Evolutionary conservation across 2,329 filamentous ascomycete species (phyloP), one percentile per base, ranked within the genome.

Genomic region (Alternaria brassicae): DNA sequence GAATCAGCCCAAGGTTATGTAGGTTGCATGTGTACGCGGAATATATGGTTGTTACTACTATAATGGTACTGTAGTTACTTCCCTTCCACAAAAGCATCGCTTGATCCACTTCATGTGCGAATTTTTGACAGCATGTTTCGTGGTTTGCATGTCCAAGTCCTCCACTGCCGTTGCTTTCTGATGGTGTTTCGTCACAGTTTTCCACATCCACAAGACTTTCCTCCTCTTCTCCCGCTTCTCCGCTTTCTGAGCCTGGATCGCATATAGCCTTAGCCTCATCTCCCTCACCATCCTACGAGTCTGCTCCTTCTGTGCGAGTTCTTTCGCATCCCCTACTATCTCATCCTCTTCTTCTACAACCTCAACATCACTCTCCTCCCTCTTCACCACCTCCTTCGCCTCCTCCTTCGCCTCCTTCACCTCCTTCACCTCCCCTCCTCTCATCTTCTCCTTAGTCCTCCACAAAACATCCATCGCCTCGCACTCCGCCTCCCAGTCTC

Each of bases 1-100:
- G 47, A 54, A 65, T 15, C 74, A 77, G 60, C 71, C 72, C 0
- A 66, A 73, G 62, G 55, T 77, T 23, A 40, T 40, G 49, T 58
- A 69, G 39, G 19, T 17, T 7, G 19, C n/a, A n/a, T n/a, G n/a
- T n/a, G n/a, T n/a, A n/a, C n/a, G n/a, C n/a, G n/a, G n/a, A n/a
- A n/a, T n/a, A n/a, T 23, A 12, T 8, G 45, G 10, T 9, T 34
- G 47, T n/a, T 9, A 6, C 27, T 37, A 6, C n/a, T 13, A 25
- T 23, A 8, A 19, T 41, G 21, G 9, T 10, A 15, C 9, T 12
- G 6, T 25, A 9, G 23, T 19, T 6, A 50, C 10, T 6, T 50
- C 32, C n/a, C 4, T 50, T 23, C n/a, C 10, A 23, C 10, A 13
- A 39, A 39, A 28, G 23, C 32, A 39, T 5, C 7, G 15, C n/a